A percentile compares a stretch with the other conserved stretches of the same genome.
These are phyloP conservation scores for Fusarium sp. DNA, from an alignment of 2,329 filamentous ascomycete species.

Conservation along the genomic window DNA sequence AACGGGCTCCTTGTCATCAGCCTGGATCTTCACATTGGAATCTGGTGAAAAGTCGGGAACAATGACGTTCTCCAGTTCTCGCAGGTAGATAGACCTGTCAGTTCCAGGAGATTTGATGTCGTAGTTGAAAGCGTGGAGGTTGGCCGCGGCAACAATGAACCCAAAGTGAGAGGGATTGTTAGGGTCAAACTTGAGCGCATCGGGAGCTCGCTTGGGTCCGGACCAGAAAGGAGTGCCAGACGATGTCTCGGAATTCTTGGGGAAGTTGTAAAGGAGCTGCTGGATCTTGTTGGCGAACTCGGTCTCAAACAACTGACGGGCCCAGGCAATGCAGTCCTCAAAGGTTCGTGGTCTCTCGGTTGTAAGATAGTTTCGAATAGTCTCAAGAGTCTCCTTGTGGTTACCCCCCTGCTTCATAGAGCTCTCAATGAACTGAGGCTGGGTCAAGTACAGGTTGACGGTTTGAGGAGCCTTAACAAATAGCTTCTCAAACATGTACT, in stretches of 20 bases:
- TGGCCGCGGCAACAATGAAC: slow-evolving; percentile 89
- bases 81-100: slow-evolving; percentile 77
- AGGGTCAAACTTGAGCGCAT: slow-evolving; percentile 87
- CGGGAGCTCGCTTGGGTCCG: slow-evolving; percentile 94
- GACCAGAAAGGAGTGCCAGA: slow-evolving; percentile 96
- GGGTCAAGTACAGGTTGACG: slow-evolving; percentile 91
- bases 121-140: slow-evolving; percentile 97
- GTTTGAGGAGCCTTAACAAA: slow-evolving; percentile 95
- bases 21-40: slow-evolving; percentile 94
- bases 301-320: slow-evolving; percentile 91
- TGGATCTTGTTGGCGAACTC: slow-evolving; percentile 98
- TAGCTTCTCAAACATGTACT: slow-evolving; percentile 87
- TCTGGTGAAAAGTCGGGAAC: slow-evolving; percentile 95
- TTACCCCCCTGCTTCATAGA: slow-evolving; percentile 93
- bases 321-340: slow-evolving; percentile 97
- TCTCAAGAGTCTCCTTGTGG: slow-evolving; percentile 93
- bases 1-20: slow-evolving; percentile 89
- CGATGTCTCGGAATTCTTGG: slow-evolving; percentile 90
- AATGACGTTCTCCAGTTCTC: slow-evolving; percentile 90
- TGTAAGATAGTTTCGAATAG: slow-evolving; percentile 88
- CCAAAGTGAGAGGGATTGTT: slow-evolving; percentile 87
- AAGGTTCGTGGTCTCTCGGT: slow-evolving; percentile 92
- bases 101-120: slow-evolving; percentile 85
- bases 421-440: slow-evolving; percentile 88
- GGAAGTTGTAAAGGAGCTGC: slow-evolving; percentile 96